Evolutionary conservation across 2,329 filamentous ascomycete genomes (phyloP), one percentile per base, ranked within the genome.

Genomic region (Elsinoe australis): DNA sequence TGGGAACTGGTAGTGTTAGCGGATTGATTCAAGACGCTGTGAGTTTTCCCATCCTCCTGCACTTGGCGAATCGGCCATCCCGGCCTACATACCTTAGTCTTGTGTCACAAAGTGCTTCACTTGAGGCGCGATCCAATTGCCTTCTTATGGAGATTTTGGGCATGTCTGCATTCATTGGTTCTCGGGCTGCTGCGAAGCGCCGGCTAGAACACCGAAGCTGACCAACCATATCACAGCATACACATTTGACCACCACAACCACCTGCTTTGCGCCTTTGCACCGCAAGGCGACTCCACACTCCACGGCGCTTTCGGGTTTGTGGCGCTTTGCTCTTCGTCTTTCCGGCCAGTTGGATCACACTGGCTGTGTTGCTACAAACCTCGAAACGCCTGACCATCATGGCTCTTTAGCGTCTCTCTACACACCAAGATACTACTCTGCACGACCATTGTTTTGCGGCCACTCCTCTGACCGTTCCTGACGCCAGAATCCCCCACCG

Each of bases 361-460:
- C 39, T 17, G 28, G 39, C 31, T 12, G 4, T 9, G 24, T 9
- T 31, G 39, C 31, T 10, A n/a, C 17, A 26, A 14, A 44, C 31
- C 14, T 44, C 39, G 39, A 44, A 24, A 44, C 39, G 39, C 39
- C 24, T 31, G 17, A 44, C 39, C 39, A 44, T 9, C 26, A 44
- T 44, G 39, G 39, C 39, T 14, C 31, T 8, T 9, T 44, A 44
- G 39, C 17, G 21, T 24, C 14, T n/a, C 28, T 5, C 35, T 26
- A 18, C 17, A 39, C 12, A 19, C 28, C 24, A 21, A 5, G n/a
- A n/a, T n/a, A n/a, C n/a, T n/a, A n/a, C n/a, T n/a, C n/a, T n/a
- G n/a, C n/a, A 28, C 39, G 28, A 24, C 24, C 39, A 26, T 44
- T 44, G 21, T 44, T 31, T 21, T 31, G 9, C 28, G n/a, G 17